phyloP scores from a whole-genome alignment of 2,329 filamentous ascomycete species.

The Claviceps maximensis region DNA sequence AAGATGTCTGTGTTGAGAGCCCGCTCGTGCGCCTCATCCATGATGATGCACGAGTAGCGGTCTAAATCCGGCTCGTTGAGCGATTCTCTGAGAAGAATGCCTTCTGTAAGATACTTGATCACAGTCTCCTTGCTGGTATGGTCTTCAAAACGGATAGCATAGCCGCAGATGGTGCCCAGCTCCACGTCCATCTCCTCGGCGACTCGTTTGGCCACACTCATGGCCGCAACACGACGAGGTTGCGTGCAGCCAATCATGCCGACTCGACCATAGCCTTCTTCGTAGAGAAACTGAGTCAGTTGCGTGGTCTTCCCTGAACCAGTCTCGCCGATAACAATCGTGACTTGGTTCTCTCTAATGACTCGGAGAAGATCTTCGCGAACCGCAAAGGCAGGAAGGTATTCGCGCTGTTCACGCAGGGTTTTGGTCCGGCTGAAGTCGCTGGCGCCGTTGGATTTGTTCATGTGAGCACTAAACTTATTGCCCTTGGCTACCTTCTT shows the following conservation, averaged over 20 bases:
- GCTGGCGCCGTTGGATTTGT: slow-evolving; percentile 73
- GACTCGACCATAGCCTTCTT: slow-evolving; percentile 79
- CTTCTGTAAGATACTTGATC: slow-evolving; percentile 99
- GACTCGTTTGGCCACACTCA: slow-evolving; percentile 98
- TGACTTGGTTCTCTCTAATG: slow-evolving; percentile 91
- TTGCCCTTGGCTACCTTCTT: slow-evolving; percentile 35
- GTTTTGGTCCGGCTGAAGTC: slow-evolving; percentile 89
- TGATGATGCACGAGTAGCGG: slow-evolving; percentile 95
- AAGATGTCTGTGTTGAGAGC: slow-evolving; percentile 93
- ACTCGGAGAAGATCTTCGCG: slow-evolving; percentile 84
- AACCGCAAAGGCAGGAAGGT: slow-evolving; percentile 87
- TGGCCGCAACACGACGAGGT: slow-evolving; percentile 88
- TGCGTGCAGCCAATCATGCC: slow-evolving; percentile 97
- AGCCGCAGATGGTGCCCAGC: slow-evolving; percentile 77
- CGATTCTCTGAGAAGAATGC: slow-evolving; percentile 84
- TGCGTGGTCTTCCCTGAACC: slow-evolving; percentile 97
- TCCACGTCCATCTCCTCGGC: slow-evolving; percentile 96
- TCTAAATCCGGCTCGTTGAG: slow-evolving; percentile 86
- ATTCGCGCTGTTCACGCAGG: slow-evolving; percentile 81
- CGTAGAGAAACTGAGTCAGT: slow-evolving; percentile 87
- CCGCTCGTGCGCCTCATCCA: slow-evolving; percentile 97
- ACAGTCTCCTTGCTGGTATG: slow-evolving; percentile 89
- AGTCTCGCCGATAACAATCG: slow-evolving; percentile 93
- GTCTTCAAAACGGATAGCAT: slow-evolving; percentile 96
- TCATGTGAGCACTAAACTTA: slow-evolving; percentile 86